Evolutionary conservation across 78 protist species (phyloP).

Genomic region (Pigoraptor vietnamica): DNA sequence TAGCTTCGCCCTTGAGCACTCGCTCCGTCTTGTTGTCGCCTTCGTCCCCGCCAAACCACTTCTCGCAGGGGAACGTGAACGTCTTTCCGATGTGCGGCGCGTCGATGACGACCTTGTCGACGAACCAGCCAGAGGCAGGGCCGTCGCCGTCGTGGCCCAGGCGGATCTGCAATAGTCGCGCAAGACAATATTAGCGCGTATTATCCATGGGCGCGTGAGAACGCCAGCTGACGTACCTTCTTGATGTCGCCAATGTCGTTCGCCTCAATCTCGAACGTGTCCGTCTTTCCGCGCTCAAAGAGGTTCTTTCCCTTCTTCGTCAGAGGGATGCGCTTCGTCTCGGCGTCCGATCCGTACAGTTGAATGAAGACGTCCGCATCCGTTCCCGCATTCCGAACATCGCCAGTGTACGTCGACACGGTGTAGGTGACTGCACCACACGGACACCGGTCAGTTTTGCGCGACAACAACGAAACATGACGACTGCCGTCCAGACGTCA

Average conservation of each 20-base stretch:
- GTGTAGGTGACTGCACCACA: background rate
- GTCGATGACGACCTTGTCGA: background rate
- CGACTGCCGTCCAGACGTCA: background rate
- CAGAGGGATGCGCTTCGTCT: background rate
- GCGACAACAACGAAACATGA: background rate
- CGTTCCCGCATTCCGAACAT: background rate
- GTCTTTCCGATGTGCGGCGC: background rate
- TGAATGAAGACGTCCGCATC: background rate
- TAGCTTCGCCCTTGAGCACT: background rate
- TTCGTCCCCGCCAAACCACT: background rate
- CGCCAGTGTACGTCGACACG: conserved; percentile 1
- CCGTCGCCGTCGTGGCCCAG: background rate
- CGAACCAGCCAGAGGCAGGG: background rate
- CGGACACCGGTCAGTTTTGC: too few species aligned
- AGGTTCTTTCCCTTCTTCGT: background rate
- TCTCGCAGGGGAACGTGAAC: background rate
- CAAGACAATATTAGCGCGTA: too few species aligned
- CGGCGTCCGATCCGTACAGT: background rate
- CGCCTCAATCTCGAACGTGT: conserved; percentile 1
- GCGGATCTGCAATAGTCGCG: background rate
- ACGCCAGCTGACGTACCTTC: background rate
- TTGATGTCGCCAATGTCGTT: background rate
- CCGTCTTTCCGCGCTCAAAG: background rate
- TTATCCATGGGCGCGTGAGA: too few species aligned
- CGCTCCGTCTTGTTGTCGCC: background rate